Evolutionary conservation across 257 asterid genomes (phyloP).

Genomic region (Voacanga thouarsii): DNA sequence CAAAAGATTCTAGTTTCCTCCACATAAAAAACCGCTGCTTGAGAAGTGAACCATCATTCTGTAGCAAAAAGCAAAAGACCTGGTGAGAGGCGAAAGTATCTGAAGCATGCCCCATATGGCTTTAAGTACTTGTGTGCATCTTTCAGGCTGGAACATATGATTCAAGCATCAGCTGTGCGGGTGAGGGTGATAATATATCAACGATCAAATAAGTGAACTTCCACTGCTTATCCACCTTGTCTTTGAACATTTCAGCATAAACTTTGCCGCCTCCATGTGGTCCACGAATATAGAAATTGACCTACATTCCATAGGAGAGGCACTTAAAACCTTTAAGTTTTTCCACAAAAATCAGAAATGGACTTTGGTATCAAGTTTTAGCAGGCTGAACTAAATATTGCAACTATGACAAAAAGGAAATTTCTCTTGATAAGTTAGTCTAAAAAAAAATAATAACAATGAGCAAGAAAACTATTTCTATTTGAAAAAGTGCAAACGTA

Average conservation of each 20-base stretch:
- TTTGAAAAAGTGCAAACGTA: neutral
- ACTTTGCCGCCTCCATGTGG: conserved; percentile 92
- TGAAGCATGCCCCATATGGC: neutral
- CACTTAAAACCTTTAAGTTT: neutral
- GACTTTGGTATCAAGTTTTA: neutral
- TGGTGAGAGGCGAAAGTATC: neutral
- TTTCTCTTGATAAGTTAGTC: neutral
- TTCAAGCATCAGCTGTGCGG: conserved; percentile 81
- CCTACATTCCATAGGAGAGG: conserved; percentile 34
- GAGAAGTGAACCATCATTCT: neutral
- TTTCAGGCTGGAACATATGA: conserved; percentile 84
- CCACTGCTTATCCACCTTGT: conserved; percentile 81
- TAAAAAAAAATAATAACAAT: neutral
- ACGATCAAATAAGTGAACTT: conserved; percentile 80
- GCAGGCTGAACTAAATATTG: neutral
- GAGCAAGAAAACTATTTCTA: neutral
- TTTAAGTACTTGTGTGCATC: neutral
- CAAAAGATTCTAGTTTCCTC: neutral
- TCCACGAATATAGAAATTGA: conserved; percentile 84
- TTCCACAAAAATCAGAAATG: neutral
- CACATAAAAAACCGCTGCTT: neutral
- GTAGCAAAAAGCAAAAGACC: neutral
- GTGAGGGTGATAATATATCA: conserved; percentile 70
- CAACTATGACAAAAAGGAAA: neutral
- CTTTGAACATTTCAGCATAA: conserved; percentile 84